Evolutionary conservation across 441 rosid species (phyloP), one percentile per base, ranked within the genome.

Genomic region (Pelargonium citronellum): DNA sequence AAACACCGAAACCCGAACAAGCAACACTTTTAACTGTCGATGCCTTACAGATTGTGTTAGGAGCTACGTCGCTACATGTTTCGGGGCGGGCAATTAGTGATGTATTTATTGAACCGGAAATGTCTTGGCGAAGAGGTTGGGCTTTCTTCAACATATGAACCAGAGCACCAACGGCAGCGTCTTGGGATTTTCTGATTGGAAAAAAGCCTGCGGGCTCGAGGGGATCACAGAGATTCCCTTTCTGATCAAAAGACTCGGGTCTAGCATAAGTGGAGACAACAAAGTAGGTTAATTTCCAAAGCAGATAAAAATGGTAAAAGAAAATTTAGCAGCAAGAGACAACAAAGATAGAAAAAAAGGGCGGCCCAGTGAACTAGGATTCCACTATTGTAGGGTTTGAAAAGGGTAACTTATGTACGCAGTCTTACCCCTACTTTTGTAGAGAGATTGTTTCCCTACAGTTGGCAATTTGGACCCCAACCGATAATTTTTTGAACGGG

Each of bases 131-230:
- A 34, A 91, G 91, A 49, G 96, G 96, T 15, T 84, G 87, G 65
- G 96, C 99, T 87, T 89, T 91, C 86, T 87, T 81, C 82, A 94
- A 83, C 97, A 94, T 81, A 6, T 22, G 69, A 61, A 94, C 97
- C 67, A 94, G 86, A 30, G 90, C 96, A 77, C 96, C 94, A 69
- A 94, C 94, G 46, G 87, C 96, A 71, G 96, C 99, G 78, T 81
- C 96, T 47, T 84, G 90, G 7, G 97, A 91, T 77, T 84, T 89
- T 67, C 77, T 82, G 16, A 71, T 79, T 4, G 86, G 84, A 51
- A 78, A 71, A 2, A 76, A 71, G 9, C 87, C 87, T 27, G 85
- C 90, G n/a, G 84, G 68, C 71, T 86, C 91, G 0, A 73, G 65
- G 34, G 85, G 85, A 49, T 89, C 85, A 4, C 57, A 77, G 4